Base-by-base conservation (phyloP, 768 basidiomycete genomes). In the Trametes sanguinea region DNA sequence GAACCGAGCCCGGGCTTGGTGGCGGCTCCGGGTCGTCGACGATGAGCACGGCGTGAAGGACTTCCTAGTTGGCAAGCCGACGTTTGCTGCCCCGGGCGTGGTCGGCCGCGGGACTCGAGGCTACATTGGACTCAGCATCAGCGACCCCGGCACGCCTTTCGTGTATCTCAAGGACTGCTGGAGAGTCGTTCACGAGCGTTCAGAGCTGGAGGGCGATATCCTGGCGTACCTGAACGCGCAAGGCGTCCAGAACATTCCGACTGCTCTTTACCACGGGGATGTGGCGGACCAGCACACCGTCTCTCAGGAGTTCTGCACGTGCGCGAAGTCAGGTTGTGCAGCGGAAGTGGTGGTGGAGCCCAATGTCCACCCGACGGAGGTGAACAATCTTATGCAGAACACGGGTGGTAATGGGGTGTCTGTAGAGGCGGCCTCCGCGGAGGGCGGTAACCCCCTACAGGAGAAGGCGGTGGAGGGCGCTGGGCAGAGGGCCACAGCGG, bases 111-210 rank as follows among this genome's bases (percentile, higher is more conserved):
- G 29, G 11, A 51, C 47, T n/a, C 57, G 57, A 0, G 39, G 39
- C 13, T 58, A 58, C 14, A 30, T 65, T 22, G 64, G 60, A 2
- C 39, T 52, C 60, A 60, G 57, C 35, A 13, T 13, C 1, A 9
- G 14, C 10, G 42, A 54, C 10, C 42, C 46, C 2, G 4, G 29
- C 3, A 27, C 17, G 3, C 46, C 46, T 1, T 47, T 64, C 22
- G 65, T 64, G 0, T 67, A 57, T 17, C 42, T 67, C 22, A 67
- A 64, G 56, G 65, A 67, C 45, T 37, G 46, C 6, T 67, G 65
- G 65, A 55, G 62, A 0, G 40, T 54, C 13, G 45, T 27, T 16
- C n/a, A 33, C 4, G 7, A 8, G 9, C 39, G 6, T 0, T 30
- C 57, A 8, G 9, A 47, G 35, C 17, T 51, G 22, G 65, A 67